phyloP scores from a whole-genome alignment of 2,329 filamentous ascomycete species.

The Pseudonectria buxi region DNA sequence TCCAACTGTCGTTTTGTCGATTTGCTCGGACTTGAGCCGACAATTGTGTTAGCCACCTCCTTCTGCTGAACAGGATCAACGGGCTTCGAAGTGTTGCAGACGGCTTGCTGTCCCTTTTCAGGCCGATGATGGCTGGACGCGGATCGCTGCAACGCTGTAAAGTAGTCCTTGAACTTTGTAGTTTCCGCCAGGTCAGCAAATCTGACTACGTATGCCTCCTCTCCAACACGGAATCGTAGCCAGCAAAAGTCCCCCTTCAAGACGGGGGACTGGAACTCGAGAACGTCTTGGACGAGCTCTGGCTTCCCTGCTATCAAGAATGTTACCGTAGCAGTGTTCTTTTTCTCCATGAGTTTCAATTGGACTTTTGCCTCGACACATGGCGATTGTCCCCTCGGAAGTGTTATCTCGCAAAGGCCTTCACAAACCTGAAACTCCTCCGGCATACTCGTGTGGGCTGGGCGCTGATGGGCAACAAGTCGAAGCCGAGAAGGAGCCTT shows the following conservation, averaged over 20 bases:
- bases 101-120: neutral
- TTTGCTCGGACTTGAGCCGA: too few species aligned
- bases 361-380: slow-evolving; percentile 8
- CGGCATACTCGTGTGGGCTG: neutral
- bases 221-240: slow-evolving; percentile 4
- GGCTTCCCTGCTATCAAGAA: slow-evolving; percentile 10
- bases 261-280: slow-evolving; percentile 13
- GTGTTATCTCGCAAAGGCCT: slow-evolving; percentile 12
- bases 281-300: slow-evolving; percentile 10
- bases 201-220: slow-evolving; percentile 10
- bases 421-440: slow-evolving; percentile 12
- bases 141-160: slow-evolving; percentile 7
- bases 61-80: too few species aligned
- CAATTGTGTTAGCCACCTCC: too few species aligned
- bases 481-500: neutral
- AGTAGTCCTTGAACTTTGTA: slow-evolving; percentile 7
- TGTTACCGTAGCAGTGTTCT: slow-evolving; percentile 12
- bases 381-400: slow-evolving; percentile 4
- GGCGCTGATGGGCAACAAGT: neutral
- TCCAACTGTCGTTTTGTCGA: too few species aligned
- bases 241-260: slow-evolving; percentile 17
- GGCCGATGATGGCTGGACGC: neutral
- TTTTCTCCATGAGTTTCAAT: slow-evolving; percentile 10
- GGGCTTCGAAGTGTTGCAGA: too few species aligned
- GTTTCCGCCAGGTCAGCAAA: slow-evolving; percentile 11